Evolutionary conservation across 2,329 filamentous ascomycete genomes (phyloP).

Genomic region (Leptographium wingfieldii): DNA sequence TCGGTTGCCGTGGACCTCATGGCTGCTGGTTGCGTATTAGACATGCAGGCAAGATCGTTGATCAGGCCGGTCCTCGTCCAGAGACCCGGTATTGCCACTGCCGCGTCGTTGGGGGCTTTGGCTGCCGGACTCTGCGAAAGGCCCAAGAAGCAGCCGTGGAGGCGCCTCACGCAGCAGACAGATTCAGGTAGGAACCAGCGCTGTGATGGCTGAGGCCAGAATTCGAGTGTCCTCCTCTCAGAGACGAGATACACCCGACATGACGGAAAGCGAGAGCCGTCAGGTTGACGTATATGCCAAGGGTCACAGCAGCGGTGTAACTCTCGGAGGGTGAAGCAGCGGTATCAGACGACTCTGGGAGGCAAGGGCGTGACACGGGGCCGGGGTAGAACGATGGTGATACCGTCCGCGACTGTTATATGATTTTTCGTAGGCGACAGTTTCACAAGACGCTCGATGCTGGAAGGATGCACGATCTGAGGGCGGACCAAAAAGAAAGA

Average conservation of each 20-base stretch:
- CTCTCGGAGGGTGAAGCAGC: background rate
- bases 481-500: background rate
- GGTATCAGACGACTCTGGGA: background rate
- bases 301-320: background rate
- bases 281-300: background rate
- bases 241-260: slow-evolving; percentile 1
- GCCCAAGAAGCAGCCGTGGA: background rate
- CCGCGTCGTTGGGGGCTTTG: background rate
- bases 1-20: slow-evolving; percentile 15
- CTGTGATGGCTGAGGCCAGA: background rate
- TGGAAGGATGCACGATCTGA: background rate
- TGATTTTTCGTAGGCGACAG: too few relatives aligned
- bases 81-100: background rate
- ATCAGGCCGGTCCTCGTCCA: background rate
- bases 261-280: background rate
- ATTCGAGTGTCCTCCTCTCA: background rate
- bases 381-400: background rate
- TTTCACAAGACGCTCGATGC: too few relatives aligned
- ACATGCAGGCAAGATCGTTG: background rate
- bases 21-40: background rate
- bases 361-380: background rate
- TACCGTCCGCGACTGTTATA: background rate
- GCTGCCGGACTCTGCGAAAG: background rate
- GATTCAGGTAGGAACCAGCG: background rate
- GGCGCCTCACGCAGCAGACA: background rate